Conservation (phyloP, 2,329 filamentous ascomycete genomes). For the Akanthomyces muscarius region DNA sequence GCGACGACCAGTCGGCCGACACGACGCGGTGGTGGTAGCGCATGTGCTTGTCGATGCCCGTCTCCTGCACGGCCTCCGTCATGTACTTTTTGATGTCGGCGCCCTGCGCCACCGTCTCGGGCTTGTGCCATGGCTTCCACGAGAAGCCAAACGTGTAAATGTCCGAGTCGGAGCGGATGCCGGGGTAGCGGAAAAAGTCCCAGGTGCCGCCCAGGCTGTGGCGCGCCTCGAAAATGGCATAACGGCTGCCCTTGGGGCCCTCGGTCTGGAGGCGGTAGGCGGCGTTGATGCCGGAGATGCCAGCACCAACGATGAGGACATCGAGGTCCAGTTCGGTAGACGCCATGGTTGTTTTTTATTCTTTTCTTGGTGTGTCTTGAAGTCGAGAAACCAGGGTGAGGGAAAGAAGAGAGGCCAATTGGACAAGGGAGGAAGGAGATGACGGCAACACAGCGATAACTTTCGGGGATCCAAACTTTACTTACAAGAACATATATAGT, state of each 20-base stretch:
- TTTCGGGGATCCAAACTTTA: not conserved
- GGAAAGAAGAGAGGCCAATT: not conserved
- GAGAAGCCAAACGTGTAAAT: conserved; percentile 61
- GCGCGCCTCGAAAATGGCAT: conserved; percentile 69
- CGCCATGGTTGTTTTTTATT: not conserved
- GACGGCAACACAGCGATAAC: not conserved
- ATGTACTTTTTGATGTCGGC: conserved; percentile 53
- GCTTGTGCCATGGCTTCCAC: conserved; percentile 64
- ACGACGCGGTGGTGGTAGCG: conserved; percentile 47
- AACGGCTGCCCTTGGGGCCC: conserved; percentile 48
- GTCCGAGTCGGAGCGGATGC: conserved; percentile 62
- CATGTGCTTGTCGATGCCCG: conserved; percentile 54
- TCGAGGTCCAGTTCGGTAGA: conserved; percentile 35
- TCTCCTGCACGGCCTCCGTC: conserved; percentile 42
- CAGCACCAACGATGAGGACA: conserved; percentile 66
- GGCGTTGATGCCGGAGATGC: conserved; percentile 71
- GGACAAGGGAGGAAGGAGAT: not conserved
- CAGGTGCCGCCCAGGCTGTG: conserved; percentile 69
- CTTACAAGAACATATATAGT: conserved; percentile 1
- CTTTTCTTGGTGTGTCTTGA: not conserved
- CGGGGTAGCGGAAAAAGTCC: conserved; percentile 73
- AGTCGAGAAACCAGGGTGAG: not conserved
- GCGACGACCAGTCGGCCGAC: conserved; percentile 50
- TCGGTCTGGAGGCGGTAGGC: conserved; percentile 63
- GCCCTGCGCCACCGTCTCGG: conserved; percentile 48